A percentile compares a stretch with the other conserved stretches of the same genome.
These are phyloP conservation scores for Calonectria hongkongensis DNA, from an alignment of 2,329 filamentous ascomycete species.

Conservation along the genomic window DNA sequence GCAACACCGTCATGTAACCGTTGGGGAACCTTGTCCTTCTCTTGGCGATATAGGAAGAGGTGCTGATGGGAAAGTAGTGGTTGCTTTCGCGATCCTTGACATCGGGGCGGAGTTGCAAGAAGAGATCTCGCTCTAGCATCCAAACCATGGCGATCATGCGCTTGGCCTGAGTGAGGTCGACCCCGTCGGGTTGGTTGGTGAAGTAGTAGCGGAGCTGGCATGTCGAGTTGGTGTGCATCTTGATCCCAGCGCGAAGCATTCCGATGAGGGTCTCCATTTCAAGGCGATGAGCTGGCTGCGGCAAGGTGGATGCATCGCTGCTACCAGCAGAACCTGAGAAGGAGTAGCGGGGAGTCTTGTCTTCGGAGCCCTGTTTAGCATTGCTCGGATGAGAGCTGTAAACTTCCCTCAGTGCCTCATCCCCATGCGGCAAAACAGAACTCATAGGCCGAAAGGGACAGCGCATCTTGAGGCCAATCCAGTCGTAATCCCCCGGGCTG, in stretches of 20 bases:
- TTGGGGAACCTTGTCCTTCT: conserved; percentile 20
- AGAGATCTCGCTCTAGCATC: conserved; percentile 42
- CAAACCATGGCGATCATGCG: conserved; percentile 41
- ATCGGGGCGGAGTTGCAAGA: conserved; percentile 37
- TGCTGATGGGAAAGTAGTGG: conserved; percentile 41
- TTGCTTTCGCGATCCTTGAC: conserved; percentile 3
- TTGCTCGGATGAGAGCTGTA: not conserved
- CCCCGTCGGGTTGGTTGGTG: conserved; percentile 32
- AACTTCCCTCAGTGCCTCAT: not conserved
- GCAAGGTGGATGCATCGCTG: not conserved
- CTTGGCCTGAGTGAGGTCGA: conserved; percentile 41
- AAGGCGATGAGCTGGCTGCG: not conserved
- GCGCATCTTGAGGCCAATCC: conserved; percentile 53
- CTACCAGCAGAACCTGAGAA: not conserved
- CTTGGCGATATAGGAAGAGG: conserved; percentile 36
- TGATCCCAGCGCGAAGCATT: conserved; percentile 41
- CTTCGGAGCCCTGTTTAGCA: not conserved
- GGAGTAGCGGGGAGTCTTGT: not conserved
- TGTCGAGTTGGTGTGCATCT: conserved; percentile 53
- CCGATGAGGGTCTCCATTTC: conserved; percentile 37
- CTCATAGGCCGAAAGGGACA: conserved; percentile 39
- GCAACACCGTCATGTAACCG: conserved; percentile 18
- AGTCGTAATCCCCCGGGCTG: conserved; percentile 51
- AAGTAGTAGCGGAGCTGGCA: conserved; percentile 45
- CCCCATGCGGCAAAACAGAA: not conserved